Evolutionary conservation across 1,139 yeast species (phyloP), one percentile per base, ranked within the genome.

Genomic region (Pichiaceae sp.): DNA sequence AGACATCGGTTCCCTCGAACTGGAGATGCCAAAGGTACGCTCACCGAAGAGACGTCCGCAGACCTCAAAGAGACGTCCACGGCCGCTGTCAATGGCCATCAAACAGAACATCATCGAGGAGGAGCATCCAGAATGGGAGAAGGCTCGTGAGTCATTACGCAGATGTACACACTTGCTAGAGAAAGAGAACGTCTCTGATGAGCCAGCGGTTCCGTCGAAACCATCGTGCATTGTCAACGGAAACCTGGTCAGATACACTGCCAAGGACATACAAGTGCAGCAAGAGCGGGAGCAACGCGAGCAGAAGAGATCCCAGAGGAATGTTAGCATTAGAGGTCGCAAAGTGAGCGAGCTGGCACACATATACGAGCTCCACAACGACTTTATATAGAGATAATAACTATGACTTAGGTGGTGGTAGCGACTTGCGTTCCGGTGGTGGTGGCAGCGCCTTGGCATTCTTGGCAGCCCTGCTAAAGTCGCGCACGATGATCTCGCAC

Each of bases 401-500:
- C 5, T 29, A 29, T 4, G 16, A 12, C 15, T 17, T 20, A 18
- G 9, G 16, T 8, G 28, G 14, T 11, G 16, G 28, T 11, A 25
- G 28, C n/a, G 16, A 11, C 15, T 27, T 19, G 31, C 26, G 38
- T n/a, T 38, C 28, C 28, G 55, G 57, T 34, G 68, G 66, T 18
- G 68, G 54, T 11, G 70, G 69, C 24, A 65, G 44, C 8, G 57
- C 48, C 37, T 59, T 60, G 16, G 56, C 47, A 11, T 7, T 21
- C 9, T 21, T 21, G n/a, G n/a, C n/a, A 15, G 52, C 42, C 35
- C 54, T 46, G 26, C 73, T 70, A 51, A 85, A 89, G 45, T 86
- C 95, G 48, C 95, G 69, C n/a, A 87, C 91, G 9, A 79, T 71
- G 33, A 87, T 75, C 35, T 75, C 79, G 62, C 98, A 91, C 37